Evolutionary conservation across 768 basidiomycete species (phyloP), one percentile per base, ranked within the genome.

Genomic region (Tylopilus sp.): DNA sequence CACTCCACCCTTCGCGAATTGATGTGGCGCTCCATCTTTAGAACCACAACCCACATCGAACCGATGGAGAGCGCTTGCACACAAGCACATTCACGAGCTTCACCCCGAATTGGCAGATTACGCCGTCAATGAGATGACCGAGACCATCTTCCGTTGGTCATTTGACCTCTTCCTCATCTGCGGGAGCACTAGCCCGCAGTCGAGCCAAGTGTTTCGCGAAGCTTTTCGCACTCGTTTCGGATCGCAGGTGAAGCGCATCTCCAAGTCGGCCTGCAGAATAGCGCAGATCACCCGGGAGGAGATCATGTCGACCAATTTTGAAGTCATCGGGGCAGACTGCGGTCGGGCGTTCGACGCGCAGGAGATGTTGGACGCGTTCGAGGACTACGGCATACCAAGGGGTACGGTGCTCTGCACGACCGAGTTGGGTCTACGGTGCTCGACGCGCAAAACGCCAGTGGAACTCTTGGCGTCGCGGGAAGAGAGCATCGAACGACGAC

Each of bases 41-140:
- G 88, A 89, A 65, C 84, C 86, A 25, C 88, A 91, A 65, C 86
- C 88, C 5, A 86, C 83, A 0, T 86, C 87, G 2, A 83, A 86
- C 1, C 82, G 85, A 62, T 91, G 88, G 88, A 78, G 88, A 43
- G 80, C 87, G 0, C 71, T 91, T 38, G 82, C 88, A 1, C 87
- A 89, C 61, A 75, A 76, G 38, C 79, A 87, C 48, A 84, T 89
- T 38, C 85, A 86, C 53, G 74, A 72, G 8, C 74, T 88, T 50
- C 85, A 87, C 61, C 85, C 88, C 6, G 82, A 78, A 3, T 71
- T 89, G 24, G 76, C 76, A 7, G 83, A 88, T 10, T 83, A 84
- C 58, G 79, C 86, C 11, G 72, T 81, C n/a, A 79, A 82, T 37
- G 87, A 90, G 62, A 79, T 90, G 43, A 77, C 80, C n/a, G 84